These are phyloP conservation scores for Thraustochytrium sp. DNA, from an alignment of 352 stramenopile genomes.

Conservation along the genomic window DNA sequence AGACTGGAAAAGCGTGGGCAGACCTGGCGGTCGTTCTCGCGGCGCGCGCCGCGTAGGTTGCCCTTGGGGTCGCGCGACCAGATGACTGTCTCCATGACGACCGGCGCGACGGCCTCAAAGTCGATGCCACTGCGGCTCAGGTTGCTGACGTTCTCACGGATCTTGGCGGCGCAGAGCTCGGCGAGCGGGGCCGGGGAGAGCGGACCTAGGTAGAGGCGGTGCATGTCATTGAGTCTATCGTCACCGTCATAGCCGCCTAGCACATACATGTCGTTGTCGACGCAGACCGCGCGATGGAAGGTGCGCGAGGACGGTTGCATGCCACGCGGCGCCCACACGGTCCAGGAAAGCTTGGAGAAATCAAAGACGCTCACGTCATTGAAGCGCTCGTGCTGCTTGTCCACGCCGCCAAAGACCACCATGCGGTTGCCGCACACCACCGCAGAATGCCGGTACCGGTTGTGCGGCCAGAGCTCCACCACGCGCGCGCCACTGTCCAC, in stretches of 20 bases:
- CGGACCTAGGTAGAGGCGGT: slow-evolving; percentile 67
- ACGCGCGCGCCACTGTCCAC: no score
- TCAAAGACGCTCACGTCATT: slow-evolving; percentile 73
- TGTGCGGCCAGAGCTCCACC: slow-evolving; percentile 56
- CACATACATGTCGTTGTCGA: slow-evolving; percentile 72
- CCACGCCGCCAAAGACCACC: slow-evolving; percentile 78
- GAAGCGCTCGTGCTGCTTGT: slow-evolving; percentile 76
- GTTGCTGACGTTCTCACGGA: background rate
- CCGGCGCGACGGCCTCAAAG: background rate
- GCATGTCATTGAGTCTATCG: slow-evolving; percentile 70
- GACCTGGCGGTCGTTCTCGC: background rate
- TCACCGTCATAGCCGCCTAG: slow-evolving; percentile 74
- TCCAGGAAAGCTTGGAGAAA: slow-evolving; percentile 70
- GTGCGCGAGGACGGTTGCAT: slow-evolving; percentile 70
- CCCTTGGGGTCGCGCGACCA: background rate
- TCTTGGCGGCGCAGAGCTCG: background rate
- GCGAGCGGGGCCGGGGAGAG: slow-evolving; percentile 11
- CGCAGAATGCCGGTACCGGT: slow-evolving; percentile 72
- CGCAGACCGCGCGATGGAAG: slow-evolving; percentile 73
- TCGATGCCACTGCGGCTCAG: background rate
- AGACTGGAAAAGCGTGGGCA: background rate
- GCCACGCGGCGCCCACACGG: slow-evolving; percentile 69
- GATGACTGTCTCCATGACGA: slow-evolving; percentile 3
- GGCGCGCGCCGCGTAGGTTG: background rate
- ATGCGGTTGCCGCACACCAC: slow-evolving; percentile 74